Evolutionary conservation across 2,329 filamentous ascomycete genomes (phyloP).

Genomic region (Fusarium protoensiforme): DNA sequence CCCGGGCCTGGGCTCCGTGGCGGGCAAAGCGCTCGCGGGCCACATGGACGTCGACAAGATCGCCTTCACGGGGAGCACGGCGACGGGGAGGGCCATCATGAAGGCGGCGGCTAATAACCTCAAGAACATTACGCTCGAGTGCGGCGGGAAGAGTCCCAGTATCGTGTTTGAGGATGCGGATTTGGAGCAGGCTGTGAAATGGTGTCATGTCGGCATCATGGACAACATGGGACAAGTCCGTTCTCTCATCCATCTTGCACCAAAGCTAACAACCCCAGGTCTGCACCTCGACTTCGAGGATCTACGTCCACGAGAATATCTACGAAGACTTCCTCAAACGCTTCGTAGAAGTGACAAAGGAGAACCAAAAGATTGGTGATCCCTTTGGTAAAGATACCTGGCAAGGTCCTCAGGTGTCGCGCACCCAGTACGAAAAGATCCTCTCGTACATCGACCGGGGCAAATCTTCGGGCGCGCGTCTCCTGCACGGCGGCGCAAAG

Average conservation of each 20-base stretch:
- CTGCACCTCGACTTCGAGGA: slow-evolving; percentile 66
- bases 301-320: slow-evolving; percentile 66
- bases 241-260: not conserved
- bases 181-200: slow-evolving; percentile 71
- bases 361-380: slow-evolving; percentile 68
- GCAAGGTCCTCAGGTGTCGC: slow-evolving; percentile 74
- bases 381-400: slow-evolving; percentile 71
- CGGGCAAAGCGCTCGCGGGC: slow-evolving; percentile 71
- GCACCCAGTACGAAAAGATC: slow-evolving; percentile 70
- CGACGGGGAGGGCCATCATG: slow-evolving; percentile 75
- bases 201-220: slow-evolving; percentile 53
- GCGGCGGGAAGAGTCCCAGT: slow-evolving; percentile 67
- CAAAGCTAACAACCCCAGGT: slow-evolving; percentile 51
- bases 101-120: slow-evolving; percentile 69
- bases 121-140: slow-evolving; percentile 69
- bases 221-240: slow-evolving; percentile 58
- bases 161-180: slow-evolving; percentile 69
- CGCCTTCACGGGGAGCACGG: slow-evolving; percentile 76
- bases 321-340: slow-evolving; percentile 70
- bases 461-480: slow-evolving; percentile 69
- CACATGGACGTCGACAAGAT: slow-evolving; percentile 75
- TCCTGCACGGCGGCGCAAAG: slow-evolving; percentile 52
- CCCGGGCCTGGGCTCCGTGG: slow-evolving; percentile 71
- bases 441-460: slow-evolving; percentile 72
- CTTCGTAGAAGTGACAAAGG: slow-evolving; percentile 62